Evolutionary conservation across 495 filamentous ascomycete genomes (phyloP).

Genomic region (Talaromyces nanjingensis): DNA sequence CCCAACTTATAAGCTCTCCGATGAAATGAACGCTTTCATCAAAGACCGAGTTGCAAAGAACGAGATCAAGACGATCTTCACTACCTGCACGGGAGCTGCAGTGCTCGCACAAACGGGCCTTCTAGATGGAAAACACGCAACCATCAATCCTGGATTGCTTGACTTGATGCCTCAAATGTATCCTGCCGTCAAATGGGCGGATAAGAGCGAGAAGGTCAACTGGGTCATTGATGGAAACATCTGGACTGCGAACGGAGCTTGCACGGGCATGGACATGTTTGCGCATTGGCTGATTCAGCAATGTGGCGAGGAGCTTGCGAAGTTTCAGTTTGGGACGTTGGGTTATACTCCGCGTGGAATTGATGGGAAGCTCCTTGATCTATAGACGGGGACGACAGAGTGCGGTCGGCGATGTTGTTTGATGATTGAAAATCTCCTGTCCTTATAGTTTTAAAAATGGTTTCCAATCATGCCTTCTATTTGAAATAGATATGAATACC

Average conservation of each 20-base stretch:
- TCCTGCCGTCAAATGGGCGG: constrained; percentile 5
- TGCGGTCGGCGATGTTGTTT: background rate
- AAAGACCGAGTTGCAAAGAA: constrained; percentile 12
- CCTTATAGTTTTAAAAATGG: background rate
- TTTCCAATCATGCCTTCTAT: no score
- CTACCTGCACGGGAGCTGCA: constrained; percentile 53
- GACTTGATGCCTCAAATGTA: background rate
- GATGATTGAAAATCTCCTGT: background rate
- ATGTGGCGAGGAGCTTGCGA: constrained; percentile 16
- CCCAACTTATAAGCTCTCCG: constrained; percentile 4
- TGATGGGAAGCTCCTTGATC: constrained; percentile 8
- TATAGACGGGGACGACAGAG: background rate
- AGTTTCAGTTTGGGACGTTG: constrained; percentile 11
- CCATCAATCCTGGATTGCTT: constrained; percentile 28
- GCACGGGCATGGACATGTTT: constrained; percentile 33
- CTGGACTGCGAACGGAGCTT: constrained; percentile 28
- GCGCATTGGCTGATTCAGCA: constrained; percentile 25
- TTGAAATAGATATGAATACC: background rate
- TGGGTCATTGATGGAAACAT: constrained; percentile 29
- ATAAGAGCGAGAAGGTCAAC: constrained; percentile 18
- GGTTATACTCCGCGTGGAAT: constrained; percentile 12
- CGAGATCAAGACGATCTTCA: constrained; percentile 40
- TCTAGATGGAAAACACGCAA: constrained; percentile 50
- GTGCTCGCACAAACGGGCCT: constrained; percentile 48
- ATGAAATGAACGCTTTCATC: constrained; percentile 4